Conservation (phyloP, 108 stramenopile genomes). For the Aurantiochytrium sp. region DNA sequence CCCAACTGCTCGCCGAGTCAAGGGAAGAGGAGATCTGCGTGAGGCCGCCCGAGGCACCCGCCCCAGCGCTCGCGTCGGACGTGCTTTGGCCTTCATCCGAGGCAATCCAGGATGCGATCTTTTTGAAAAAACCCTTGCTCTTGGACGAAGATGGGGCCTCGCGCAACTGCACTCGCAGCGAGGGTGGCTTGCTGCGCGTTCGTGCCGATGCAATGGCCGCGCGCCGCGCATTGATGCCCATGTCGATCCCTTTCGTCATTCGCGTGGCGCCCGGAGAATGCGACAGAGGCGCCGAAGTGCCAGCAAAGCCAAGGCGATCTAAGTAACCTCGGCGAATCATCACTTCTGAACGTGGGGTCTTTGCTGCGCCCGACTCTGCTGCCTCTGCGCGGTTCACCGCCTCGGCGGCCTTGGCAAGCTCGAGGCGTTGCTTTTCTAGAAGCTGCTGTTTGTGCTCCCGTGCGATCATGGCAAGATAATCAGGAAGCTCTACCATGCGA, state of each 20-base stretch:
- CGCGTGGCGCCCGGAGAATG: not conserved
- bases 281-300: not conserved
- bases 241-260: not conserved
- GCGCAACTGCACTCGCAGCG: not conserved
- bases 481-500: not conserved
- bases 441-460: slow-evolving; percentile 1
- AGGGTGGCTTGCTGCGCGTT: not conserved
- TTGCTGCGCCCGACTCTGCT: not conserved
- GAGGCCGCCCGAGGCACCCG: not conserved
- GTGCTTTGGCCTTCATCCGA: not conserved
- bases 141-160: not conserved
- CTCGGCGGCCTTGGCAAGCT: not conserved
- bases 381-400: not conserved
- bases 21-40: not conserved
- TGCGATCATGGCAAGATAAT: not conserved
- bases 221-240: not conserved
- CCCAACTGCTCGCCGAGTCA: not conserved
- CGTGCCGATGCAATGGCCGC: slow-evolving; percentile 5
- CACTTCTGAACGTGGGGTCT: not conserved
- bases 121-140: slow-evolving; percentile 3
- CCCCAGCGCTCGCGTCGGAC: not conserved
- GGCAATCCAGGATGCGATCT: not conserved
- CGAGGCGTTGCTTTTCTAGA: not conserved
- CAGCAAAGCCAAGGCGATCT: not conserved
- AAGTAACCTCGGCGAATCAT: not conserved